These are phyloP conservation scores for Begonia masoniana DNA, from an alignment of 306 rosid species.

Conservation along the genomic window DNA sequence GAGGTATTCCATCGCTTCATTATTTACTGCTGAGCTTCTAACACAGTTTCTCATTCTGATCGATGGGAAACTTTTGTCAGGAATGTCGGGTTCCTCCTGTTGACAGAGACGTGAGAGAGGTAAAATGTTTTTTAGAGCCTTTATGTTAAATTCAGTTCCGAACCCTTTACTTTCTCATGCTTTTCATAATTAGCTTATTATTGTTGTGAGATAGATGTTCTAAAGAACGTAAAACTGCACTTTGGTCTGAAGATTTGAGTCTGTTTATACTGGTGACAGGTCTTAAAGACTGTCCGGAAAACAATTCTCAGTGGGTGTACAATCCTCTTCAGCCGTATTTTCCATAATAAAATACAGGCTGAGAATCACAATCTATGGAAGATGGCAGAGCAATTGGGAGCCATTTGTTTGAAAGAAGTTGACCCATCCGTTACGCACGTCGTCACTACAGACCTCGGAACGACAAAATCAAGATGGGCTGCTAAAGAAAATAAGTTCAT, in stretches of 20 bases:
- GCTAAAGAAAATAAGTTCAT: constrained; percentile 48
- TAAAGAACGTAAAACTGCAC: too few species aligned
- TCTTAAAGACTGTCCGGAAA: constrained; percentile 30
- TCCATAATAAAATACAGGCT: constrained; percentile 28
- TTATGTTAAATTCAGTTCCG: not conserved
- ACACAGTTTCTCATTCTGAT: constrained; percentile 17
- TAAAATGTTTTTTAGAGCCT: constrained; percentile 7
- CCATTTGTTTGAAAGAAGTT: constrained; percentile 44
- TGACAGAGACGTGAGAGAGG: constrained; percentile 82
- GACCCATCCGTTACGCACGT: constrained; percentile 66
- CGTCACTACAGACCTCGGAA: constrained; percentile 59
- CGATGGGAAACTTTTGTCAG: constrained; percentile 31
- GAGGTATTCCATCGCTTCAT: constrained; percentile 34
- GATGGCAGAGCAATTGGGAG: constrained; percentile 85
- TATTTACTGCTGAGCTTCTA: constrained; percentile 1
- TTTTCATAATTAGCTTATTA: too few species aligned
- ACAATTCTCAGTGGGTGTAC: constrained; percentile 50
- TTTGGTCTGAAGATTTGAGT: too few species aligned
- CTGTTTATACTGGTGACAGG: constrained; percentile 18
- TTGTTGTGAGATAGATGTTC: too few species aligned
- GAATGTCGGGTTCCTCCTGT: constrained; percentile 30
- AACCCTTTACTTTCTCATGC: too few species aligned
- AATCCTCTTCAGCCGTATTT: constrained; percentile 55
- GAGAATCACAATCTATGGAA: constrained; percentile 42
- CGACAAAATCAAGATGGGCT: constrained; percentile 80